These are phyloP conservation scores for Ustilago trichophora DNA, from an alignment of 1,284 basidiomycete genomes.

Conservation along the genomic window DNA sequence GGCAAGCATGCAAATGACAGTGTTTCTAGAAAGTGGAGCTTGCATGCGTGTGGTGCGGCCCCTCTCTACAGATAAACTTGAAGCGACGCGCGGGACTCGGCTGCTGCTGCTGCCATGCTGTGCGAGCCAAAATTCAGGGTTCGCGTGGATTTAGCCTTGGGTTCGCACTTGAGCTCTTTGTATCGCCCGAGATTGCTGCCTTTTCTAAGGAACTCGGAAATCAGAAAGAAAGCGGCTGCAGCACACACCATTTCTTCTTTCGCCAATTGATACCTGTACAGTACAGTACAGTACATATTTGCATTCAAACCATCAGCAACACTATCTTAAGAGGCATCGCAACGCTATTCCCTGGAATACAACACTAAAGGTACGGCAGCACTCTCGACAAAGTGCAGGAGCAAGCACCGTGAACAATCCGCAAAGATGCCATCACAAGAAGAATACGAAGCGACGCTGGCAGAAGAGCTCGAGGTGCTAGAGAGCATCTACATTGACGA, in stretches of 20 bases:
- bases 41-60: constrained; percentile 28
- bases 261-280: neutral
- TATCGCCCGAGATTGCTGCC: constrained; percentile 23
- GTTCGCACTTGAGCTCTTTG: neutral
- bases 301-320: no score
- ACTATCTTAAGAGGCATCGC: no score
- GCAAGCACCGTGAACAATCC: neutral
- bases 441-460: constrained; percentile 69
- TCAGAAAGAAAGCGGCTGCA: constrained; percentile 9
- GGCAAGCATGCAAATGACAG: no score
- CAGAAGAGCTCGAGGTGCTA: constrained; percentile 91
- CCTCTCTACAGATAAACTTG: constrained; percentile 7
- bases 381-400: no score
- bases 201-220: constrained; percentile 43
- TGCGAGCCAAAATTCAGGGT: constrained; percentile 18
- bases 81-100: constrained; percentile 15
- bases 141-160: constrained; percentile 2
- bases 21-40: constrained; percentile 1
- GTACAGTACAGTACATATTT: no score
- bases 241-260: constrained; percentile 7
- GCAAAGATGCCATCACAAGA: constrained; percentile 52
- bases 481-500: constrained; percentile 96
- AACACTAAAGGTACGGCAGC: no score
- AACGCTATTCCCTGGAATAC: no score
- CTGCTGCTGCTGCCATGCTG: no score